Evolutionary conservation across 768 basidiomycete species (phyloP).

Genomic region (Boletus vinaceobasis): DNA sequence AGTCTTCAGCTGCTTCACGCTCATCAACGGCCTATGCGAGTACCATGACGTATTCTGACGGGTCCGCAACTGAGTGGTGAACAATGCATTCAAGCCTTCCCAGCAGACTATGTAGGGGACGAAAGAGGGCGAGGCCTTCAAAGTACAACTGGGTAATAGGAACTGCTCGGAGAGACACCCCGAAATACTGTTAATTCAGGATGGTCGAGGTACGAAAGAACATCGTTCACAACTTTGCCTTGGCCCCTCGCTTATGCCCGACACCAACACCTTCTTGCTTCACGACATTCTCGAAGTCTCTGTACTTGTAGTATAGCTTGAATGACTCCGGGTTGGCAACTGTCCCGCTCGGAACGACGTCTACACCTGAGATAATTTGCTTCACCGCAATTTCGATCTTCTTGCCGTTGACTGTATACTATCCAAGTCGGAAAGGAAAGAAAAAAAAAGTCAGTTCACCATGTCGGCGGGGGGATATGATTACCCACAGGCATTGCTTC

Average conservation of each 20-base stretch:
- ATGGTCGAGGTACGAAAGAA: neutral
- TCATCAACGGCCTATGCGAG: no score
- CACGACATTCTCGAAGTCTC: constrained; percentile 41
- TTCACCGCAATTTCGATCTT: constrained; percentile 80
- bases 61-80: no score
- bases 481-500: constrained; percentile 64
- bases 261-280: constrained; percentile 15
- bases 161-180: constrained; percentile 8
- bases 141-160: neutral
- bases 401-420: constrained; percentile 78
- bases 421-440: neutral
- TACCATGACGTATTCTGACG: no score
- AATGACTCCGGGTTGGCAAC: constrained; percentile 71
- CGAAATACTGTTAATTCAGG: neutral
- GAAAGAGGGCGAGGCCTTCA: no score
- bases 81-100: no score
- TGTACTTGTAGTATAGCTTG: constrained; percentile 60
- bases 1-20: no score
- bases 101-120: no score
- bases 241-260: neutral
- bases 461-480: neutral
- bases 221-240: constrained; percentile 13
- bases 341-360: constrained; percentile 66
- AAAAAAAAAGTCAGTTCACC: neutral
- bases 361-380: constrained; percentile 68